Percentiles rank a stretch among this genome's conserved stretches.
These are phyloP conservation scores for Phytopythium delawarense DNA, from an alignment of 352 stramenopile genomes.

Conservation along the genomic window DNA sequence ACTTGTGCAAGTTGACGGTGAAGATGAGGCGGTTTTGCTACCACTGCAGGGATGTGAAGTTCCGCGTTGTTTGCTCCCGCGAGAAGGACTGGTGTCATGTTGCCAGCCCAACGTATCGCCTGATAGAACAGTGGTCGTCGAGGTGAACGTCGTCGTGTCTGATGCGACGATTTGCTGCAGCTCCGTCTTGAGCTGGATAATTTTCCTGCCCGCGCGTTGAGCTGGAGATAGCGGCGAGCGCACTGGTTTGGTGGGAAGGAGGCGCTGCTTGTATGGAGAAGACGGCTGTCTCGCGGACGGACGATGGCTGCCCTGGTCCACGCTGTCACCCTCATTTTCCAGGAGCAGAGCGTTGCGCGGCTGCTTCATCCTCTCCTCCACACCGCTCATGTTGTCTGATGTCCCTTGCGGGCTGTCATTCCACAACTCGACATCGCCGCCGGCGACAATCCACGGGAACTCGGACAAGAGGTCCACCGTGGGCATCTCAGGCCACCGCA, in stretches of 20 bases:
- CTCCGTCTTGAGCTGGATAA: conserved; percentile 45
- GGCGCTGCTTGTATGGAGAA: conserved; percentile 37
- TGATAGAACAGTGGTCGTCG: background rate
- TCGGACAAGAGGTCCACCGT: conserved; percentile 37
- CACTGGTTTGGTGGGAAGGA: conserved; percentile 14
- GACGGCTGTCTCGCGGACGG: background rate
- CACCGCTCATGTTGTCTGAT: background rate
- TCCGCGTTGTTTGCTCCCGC: no score
- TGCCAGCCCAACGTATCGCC: background rate
- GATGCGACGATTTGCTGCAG: conserved; percentile 12
- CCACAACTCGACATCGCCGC: background rate
- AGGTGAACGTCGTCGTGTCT: background rate
- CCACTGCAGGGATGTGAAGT: background rate
- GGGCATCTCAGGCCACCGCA: conserved; percentile 28
- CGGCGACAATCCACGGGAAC: conserved; percentile 35
- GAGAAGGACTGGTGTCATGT: background rate
- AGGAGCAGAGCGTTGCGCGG: background rate
- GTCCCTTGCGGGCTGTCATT: background rate
- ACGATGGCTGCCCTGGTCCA: background rate
- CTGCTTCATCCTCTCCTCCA: background rate
- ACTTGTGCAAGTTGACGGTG: background rate
- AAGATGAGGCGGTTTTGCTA: background rate
- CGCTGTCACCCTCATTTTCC: background rate
- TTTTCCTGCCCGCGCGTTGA: conserved; percentile 47
- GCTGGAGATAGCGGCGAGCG: conserved; percentile 30